These are phyloP conservation scores for Hortiboletus campestris DNA, from an alignment of 768 basidiomycete species.

Conservation along the genomic window DNA sequence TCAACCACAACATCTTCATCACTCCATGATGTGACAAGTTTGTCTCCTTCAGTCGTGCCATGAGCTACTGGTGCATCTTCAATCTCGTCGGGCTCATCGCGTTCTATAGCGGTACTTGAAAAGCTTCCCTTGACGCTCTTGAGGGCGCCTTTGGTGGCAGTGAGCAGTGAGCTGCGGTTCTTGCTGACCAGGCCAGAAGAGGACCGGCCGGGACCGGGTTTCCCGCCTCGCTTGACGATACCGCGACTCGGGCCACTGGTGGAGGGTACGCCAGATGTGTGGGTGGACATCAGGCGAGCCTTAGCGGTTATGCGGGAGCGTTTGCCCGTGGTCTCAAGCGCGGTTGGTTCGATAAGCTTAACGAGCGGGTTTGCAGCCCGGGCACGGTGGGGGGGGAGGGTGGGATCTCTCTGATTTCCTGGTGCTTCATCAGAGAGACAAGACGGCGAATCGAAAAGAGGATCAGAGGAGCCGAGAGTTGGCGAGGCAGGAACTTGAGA, in stretches of 20 bases:
- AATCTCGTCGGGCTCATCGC: conserved; percentile 22
- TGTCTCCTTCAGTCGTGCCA: conserved; percentile 3
- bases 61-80: conserved; percentile 6
- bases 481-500: conserved; percentile 13
- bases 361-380: conserved; percentile 54
- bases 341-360: conserved; percentile 44
- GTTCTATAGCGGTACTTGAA: conserved; percentile 9
- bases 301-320: conserved; percentile 50
- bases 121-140: conserved; percentile 51
- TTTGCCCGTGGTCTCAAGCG: conserved; percentile 20
- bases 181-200: conserved; percentile 42
- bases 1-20: conserved; percentile 17
- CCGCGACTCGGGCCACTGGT: conserved; percentile 7
- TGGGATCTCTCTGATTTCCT: conserved; percentile 3
- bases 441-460: conserved; percentile 31
- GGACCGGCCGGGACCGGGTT: conserved; percentile 52
- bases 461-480: conserved; percentile 14
- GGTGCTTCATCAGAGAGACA: conserved; percentile 2
- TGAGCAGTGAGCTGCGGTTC: conserved; percentile 53
- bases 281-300: conserved; percentile 39
- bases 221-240: conserved; percentile 20
- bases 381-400: conserved; percentile 41
- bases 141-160: conserved; percentile 48
- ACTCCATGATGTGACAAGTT: conserved; percentile 16
- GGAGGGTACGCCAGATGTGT: conserved; percentile 5